Base-by-base conservation (phyloP, 2,329 filamentous ascomycete species). In the Acarospora socialis region DNA sequence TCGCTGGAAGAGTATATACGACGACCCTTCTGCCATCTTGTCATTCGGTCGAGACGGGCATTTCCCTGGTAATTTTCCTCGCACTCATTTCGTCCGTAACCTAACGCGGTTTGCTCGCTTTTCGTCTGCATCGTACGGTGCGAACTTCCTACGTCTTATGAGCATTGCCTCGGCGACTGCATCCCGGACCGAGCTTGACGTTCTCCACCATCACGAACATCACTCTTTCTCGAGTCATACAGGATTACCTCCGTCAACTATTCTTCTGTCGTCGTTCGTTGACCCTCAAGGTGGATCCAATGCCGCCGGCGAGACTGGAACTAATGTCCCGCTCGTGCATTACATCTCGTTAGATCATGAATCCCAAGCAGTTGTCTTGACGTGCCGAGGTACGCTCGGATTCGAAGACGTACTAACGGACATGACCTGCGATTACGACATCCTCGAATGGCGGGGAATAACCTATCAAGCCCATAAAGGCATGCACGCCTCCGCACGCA, bases 341-440 rank as follows among this genome's bases (percentile, higher is more conserved):
- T 82, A 80, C 43, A 69, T 82, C 21, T 74, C 74, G 2, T 56
- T 82, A 1, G 77, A 82, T 42, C 74, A 79, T 45, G 71, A 76
- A 31, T 76, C 76, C 2, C 76, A 73, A 44, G 76, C 77, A 0
- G 71, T 82, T 0, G 76, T 82, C 0, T 57, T 82, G n/a, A 74
- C 76, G 1, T 77, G 78, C 30, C 68, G 77, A 21, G 77, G 77
- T 2, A 82, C 77, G 0, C 60, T 80, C 22, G 77, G 77, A 0
- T 81, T 81, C 38, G 77, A 81, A 44, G 77, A 82, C 46, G 69
- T 81, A 15, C 55, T 82, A 21, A 76, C 76, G 0, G 77, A 81
- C 45, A 70, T 81, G 66, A 76, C 76, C 18, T 81, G 77, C 51
- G 77, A 80, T 28, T 81, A 81, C 40, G 75, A 79, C 42, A 65